Evolutionary conservation across 2,329 filamentous ascomycete genomes (phyloP).

Genomic region (Xylariaceae sp.): DNA sequence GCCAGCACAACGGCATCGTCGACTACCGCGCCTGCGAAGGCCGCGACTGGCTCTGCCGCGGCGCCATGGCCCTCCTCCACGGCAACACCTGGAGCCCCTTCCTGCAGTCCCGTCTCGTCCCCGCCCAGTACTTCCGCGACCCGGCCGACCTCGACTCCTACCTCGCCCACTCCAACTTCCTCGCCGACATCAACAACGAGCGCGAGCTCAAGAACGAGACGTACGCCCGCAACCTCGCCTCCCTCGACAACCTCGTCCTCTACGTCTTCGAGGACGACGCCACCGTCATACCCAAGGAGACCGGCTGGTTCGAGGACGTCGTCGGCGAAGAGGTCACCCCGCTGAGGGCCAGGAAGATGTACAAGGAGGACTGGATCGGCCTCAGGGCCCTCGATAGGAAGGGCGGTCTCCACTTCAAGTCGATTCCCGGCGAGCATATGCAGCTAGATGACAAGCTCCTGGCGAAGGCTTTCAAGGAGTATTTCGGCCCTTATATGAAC

Average conservation of each 20-base stretch:
- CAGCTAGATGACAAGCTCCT: conserved; percentile 62
- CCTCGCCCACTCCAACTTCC: conserved; percentile 74
- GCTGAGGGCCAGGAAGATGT: conserved; percentile 65
- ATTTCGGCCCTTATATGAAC: conserved; percentile 49
- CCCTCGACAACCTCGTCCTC: conserved; percentile 76
- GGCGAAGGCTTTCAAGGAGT: conserved; percentile 59
- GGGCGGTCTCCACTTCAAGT: conserved; percentile 71
- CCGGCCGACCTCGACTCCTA: conserved; percentile 64
- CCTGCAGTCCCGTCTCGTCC: conserved; percentile 76
- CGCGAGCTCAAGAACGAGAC: conserved; percentile 62
- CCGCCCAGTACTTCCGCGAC: conserved; percentile 91
- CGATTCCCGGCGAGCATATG: conserved; percentile 78
- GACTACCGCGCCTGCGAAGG: conserved; percentile 70
- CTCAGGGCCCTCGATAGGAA: conserved; percentile 72
- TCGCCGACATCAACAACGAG: conserved; percentile 97
- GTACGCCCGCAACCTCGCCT: conserved; percentile 67
- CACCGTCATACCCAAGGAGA: conserved; percentile 85
- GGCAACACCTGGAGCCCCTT: conserved; percentile 74
- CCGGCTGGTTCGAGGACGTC: conserved; percentile 83
- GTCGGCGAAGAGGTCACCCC: conserved; percentile 63
- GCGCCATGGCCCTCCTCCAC: conserved; percentile 70
- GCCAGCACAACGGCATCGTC: conserved; percentile 86
- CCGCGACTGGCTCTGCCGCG: conserved; percentile 74
- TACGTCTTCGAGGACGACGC: conserved; percentile 83
- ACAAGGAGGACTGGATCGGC: conserved; percentile 91